Evolutionary conservation across 2,329 filamentous ascomycete species (phyloP).

Genomic region (Pestalotiopsis sp.): DNA sequence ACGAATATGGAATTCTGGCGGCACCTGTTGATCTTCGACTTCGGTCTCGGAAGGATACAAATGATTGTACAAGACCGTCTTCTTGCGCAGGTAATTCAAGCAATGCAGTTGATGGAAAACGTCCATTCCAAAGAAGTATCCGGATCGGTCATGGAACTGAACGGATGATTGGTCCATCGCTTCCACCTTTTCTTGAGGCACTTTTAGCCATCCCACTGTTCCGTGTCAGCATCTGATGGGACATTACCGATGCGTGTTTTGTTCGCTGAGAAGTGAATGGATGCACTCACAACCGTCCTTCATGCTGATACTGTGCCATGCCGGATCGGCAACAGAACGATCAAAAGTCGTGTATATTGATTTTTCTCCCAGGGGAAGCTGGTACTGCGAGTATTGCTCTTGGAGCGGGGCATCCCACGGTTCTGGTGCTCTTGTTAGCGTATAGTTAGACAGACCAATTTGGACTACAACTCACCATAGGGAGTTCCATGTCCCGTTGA

Average conservation of each 20-base stretch:
- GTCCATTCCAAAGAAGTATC: neutral
- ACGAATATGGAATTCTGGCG: slow-evolving; percentile 1
- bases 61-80: neutral
- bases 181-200: neutral
- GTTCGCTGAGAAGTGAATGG: neutral
- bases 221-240: neutral
- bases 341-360: neutral
- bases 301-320: neutral
- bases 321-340: neutral
- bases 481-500: neutral
- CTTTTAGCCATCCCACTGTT: neutral
- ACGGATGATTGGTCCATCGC: neutral
- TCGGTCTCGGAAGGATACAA: neutral
- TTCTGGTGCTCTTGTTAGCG: neutral
- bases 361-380: neutral
- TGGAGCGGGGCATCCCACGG: neutral
- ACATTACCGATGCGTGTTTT: neutral
- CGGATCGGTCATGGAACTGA: neutral
- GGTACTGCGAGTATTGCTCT: neutral
- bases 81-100: slow-evolving; percentile 1
- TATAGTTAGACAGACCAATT: neutral
- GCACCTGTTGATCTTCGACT: neutral
- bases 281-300: neutral
- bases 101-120: neutral
- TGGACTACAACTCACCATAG: neutral